Conservation (phyloP, 169 alveolate genomes). For the Eimeria maxima region DNA sequence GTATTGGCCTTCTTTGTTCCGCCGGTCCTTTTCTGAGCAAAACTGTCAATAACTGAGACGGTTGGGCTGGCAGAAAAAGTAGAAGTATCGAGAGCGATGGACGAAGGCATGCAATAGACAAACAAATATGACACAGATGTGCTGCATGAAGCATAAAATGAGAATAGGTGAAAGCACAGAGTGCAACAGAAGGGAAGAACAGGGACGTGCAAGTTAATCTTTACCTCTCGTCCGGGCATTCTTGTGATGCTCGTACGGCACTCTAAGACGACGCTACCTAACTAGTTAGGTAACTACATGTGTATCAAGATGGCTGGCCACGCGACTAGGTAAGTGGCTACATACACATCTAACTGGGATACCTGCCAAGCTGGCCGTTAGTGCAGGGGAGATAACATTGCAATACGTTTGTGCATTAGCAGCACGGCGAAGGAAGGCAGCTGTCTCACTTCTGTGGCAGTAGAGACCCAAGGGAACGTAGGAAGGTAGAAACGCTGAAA, state of each 20-base stretch:
- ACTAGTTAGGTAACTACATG: background rate
- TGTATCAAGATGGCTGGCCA: background rate
- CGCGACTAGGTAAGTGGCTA: no score
- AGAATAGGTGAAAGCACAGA: no score
- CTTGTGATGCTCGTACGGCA: background rate
- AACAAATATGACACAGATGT: background rate
- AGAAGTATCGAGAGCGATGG: background rate
- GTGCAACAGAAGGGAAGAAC: background rate
- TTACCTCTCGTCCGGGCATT: background rate
- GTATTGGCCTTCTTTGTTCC: background rate
- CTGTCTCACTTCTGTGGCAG: constrained; percentile 56
- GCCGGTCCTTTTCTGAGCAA: background rate
- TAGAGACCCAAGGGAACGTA: constrained; percentile 73
- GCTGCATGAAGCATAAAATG: no score
- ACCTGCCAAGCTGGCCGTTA: background rate
- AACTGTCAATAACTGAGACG: background rate
- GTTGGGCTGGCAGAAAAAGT: background rate
- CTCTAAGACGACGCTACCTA: background rate
- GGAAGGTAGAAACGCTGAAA: constrained; percentile 68
- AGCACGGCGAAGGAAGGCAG: background rate
- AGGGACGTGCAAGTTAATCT: background rate
- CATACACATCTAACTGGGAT: no score
- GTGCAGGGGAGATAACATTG: background rate
- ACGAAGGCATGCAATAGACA: background rate
- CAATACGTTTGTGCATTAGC: background rate